These are phyloP conservation scores for Boletus vermiculosoides DNA, from an alignment of 768 basidiomycete genomes.

Conservation along the genomic window DNA sequence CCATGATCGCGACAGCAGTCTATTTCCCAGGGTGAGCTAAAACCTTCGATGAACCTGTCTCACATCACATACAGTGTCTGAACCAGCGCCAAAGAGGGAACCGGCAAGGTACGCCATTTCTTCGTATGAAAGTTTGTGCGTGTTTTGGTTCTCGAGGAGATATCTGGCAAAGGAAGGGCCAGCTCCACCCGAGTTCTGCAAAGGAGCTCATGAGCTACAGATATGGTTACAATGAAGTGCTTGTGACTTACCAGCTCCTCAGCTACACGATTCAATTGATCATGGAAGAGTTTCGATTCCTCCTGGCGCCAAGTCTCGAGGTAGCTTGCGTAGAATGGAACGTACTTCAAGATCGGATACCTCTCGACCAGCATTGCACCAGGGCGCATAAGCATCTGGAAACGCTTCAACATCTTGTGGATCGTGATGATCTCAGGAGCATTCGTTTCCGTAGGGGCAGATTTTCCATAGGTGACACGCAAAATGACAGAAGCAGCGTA, in stretches of 20 bases:
- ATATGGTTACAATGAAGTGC: background rate
- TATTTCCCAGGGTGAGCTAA: conserved; percentile 8
- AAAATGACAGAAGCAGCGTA: conserved; percentile 37
- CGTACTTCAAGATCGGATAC: conserved; percentile 40
- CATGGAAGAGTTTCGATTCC: conserved; percentile 54
- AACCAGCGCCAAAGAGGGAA: conserved; percentile 64
- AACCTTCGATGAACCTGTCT: background rate
- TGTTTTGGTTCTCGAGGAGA: conserved; percentile 53
- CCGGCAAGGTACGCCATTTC: conserved; percentile 65
- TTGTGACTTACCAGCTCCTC: conserved; percentile 42
- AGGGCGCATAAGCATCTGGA: conserved; percentile 37
- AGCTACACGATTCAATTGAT: conserved; percentile 47
- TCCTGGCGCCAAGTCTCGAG: conserved; percentile 55
- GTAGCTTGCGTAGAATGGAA: conserved; percentile 63
- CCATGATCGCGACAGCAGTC: conserved; percentile 57
- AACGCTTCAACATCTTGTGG: conserved; percentile 35
- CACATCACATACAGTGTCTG: conserved; percentile 48
- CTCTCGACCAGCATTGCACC: conserved; percentile 37
- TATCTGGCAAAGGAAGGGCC: conserved; percentile 54
- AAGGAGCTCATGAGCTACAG: background rate
- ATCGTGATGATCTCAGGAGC: conserved; percentile 35
- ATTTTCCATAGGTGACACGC: conserved; percentile 37
- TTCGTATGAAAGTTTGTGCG: conserved; percentile 52
- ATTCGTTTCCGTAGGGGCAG: conserved; percentile 28
- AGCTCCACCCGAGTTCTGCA: conserved; percentile 22